Evolutionary conservation across 805 yeast genomes (phyloP), one percentile per base, ranked within the genome.

Genomic region (Candida piceae): DNA sequence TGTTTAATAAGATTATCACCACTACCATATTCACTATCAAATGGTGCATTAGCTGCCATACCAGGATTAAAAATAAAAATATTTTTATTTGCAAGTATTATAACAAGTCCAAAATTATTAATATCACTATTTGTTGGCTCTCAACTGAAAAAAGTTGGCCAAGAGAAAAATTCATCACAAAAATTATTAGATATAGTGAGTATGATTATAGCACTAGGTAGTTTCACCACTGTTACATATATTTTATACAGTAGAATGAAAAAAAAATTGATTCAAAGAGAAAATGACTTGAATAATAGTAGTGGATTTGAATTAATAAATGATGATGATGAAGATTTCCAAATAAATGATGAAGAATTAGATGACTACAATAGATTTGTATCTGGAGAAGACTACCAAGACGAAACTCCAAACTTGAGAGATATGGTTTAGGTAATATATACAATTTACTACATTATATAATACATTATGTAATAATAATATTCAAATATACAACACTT

Each of bases 21-120:
- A 1, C 72, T 90, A 50, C 97, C 97, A 0, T 93, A 88, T 56
- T 87, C 96, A 3, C 64, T 90, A 22, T 81, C 93, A 0, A 90
- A 90, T 52, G 97, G 96, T 4, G 97, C 95, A 0, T 68, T 93
- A 46, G 93, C 95, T 8, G 81, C 94, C 2, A 74, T 90, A 11
- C 96, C 94, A 0, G 83, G 85, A 13, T 69, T 90, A 10, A 67
- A 80, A 0, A 62, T 79, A 2, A 42, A 59, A 29, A 76, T 78
- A 18, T 90, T 83, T 57, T 64, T 79, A 3, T 52, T 80, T 22
- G 95, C 96, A 1, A 80, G 88, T 17, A 45, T 77, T 0, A 57
- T 86, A 23, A 78, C 95, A 2, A 76, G 95, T 0, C 97, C 97
- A 7, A 93, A 89, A 54, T 63, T 82, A 42, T 55, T 84, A n/a